Evolutionary conservation across 73 alveolate genomes (phyloP).

Genomic region (Paramecium octaurelia): DNA sequence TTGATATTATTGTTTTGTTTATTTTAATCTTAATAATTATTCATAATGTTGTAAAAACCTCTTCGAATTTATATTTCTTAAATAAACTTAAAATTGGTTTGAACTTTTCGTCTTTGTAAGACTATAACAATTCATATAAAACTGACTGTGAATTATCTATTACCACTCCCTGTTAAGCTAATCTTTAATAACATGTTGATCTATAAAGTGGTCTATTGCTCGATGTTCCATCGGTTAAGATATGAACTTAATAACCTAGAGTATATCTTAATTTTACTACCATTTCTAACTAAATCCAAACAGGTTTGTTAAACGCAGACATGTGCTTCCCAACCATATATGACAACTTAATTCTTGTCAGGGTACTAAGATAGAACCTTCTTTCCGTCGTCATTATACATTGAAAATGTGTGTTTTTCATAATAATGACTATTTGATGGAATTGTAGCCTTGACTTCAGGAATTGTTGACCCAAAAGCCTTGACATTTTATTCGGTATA

Average conservation of each 20-base stretch:
- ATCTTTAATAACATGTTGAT: constrained; percentile 34
- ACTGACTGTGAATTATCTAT: constrained; percentile 32
- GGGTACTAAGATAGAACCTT: not conserved
- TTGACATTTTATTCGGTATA: not conserved
- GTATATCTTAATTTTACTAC: not conserved
- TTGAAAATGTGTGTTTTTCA: not conserved
- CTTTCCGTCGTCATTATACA: not conserved
- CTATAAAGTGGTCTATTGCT: constrained; percentile 37
- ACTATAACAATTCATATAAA: constrained; percentile 27
- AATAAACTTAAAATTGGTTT: constrained; percentile 45
- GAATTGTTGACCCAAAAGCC: not conserved
- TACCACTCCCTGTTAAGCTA: constrained; percentile 22
- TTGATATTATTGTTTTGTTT: not conserved
- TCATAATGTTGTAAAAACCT: constrained; percentile 32
- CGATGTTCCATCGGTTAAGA: constrained; percentile 58
- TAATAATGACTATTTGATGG: not conserved
- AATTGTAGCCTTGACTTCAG: not conserved
- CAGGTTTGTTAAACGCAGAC: not conserved
- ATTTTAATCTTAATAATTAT: not conserved
- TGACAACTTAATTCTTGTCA: not conserved
- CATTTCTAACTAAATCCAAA: constrained; percentile 2
- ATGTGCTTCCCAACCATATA: constrained; percentile 34
- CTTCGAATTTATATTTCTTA: not conserved
- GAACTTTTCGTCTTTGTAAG: constrained; percentile 19
- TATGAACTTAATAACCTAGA: constrained; percentile 31